Evolutionary conservation across 108 stramenopile genomes (phyloP), one percentile per base, ranked within the genome.

Genomic region (Discostella pseudostelligera): DNA sequence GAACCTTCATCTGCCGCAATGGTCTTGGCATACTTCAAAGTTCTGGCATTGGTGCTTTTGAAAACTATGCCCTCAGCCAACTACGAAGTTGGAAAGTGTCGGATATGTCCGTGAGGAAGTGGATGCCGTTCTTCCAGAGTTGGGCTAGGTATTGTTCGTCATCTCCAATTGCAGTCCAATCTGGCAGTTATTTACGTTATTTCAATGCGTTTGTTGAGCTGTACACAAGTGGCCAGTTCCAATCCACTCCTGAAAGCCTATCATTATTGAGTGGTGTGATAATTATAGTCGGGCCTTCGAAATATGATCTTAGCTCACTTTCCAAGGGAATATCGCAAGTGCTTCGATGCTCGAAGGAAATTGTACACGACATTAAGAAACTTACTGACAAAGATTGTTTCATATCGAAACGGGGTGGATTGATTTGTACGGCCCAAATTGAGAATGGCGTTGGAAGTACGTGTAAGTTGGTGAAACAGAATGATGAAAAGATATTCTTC

Each of bases 1-100:
- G 92, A 14, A 93, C 92, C 7, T 93, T 93, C 71, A 53, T 82
- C 40, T 89, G 87, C 70, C 81, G 92, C 25, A 90, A 93, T 76
- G 84, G 84, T 13, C 64, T 93, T 1, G 25, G 50, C 16, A 62
- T 71, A 12, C 60, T 93, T n/a, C 39, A 72, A 50, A 58, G 59
- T 3, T 80, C 72, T 9, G 81, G 81, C 12, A 16, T 76, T 8
- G 69, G 62, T 8, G 82, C 56, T 14, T 93, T 83, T 77, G 74
- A 81, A 39, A 22, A 55, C 4, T 79, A 79, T 45, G 67, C 84
- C 3, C 32, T 63, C 16, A 65, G 60, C 35, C 67, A 85, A 42
- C 48, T 93, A 35, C 56, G 74, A 25, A 69, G 59, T 55, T 93
- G 92, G 92, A 68, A 69, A 37, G 81, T 93, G 12, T 93, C 92